Evolutionary conservation across 2,329 filamentous ascomycete species (phyloP).

Genomic region (Talaromyces marneffei): DNA sequence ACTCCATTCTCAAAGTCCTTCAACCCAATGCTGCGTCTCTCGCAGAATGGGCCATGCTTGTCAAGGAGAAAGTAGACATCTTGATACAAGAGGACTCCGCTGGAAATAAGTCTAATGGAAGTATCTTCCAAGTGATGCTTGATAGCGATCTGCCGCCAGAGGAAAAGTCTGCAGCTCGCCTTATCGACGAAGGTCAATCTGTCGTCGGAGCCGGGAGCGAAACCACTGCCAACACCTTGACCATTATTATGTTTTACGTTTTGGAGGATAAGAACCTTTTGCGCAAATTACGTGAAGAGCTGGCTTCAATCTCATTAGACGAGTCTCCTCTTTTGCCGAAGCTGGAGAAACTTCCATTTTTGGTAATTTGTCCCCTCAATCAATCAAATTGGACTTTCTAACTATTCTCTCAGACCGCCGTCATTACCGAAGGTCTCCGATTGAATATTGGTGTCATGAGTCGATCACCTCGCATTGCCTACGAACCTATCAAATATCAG

Average conservation of each 20-base stretch:
- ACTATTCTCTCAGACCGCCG: slow-evolving; percentile 18
- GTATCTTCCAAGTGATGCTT: slow-evolving; percentile 28
- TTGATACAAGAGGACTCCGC: not conserved
- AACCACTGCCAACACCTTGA: slow-evolving; percentile 29
- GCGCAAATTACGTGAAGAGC: slow-evolving; percentile 23
- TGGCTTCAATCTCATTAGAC: slow-evolving; percentile 21
- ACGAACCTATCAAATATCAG: slow-evolving; percentile 26
- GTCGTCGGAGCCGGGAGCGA: slow-evolving; percentile 32
- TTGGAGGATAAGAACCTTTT: slow-evolving; percentile 18
- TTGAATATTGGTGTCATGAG: slow-evolving; percentile 26
- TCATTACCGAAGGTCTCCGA: slow-evolving; percentile 33
- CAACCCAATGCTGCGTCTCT: slow-evolving; percentile 12
- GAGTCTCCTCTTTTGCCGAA: slow-evolving; percentile 23
- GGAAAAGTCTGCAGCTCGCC: slow-evolving; percentile 31
- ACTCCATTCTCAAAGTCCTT: slow-evolving; percentile 7
- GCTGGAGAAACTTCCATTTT: slow-evolving; percentile 39
- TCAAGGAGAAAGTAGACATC: slow-evolving; percentile 1
- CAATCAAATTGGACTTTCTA: not conserved
- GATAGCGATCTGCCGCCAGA: slow-evolving; percentile 28
- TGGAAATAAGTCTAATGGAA: slow-evolving; percentile 10
- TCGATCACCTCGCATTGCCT: slow-evolving; percentile 27
- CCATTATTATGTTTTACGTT: slow-evolving; percentile 29
- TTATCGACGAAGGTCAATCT: slow-evolving; percentile 28
- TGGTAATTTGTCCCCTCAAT: slow-evolving; percentile 15
- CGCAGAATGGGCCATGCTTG: slow-evolving; percentile 8